Evolutionary conservation across 2,329 filamentous ascomycete species (phyloP).

Genomic region (Fusarium sp.): DNA sequence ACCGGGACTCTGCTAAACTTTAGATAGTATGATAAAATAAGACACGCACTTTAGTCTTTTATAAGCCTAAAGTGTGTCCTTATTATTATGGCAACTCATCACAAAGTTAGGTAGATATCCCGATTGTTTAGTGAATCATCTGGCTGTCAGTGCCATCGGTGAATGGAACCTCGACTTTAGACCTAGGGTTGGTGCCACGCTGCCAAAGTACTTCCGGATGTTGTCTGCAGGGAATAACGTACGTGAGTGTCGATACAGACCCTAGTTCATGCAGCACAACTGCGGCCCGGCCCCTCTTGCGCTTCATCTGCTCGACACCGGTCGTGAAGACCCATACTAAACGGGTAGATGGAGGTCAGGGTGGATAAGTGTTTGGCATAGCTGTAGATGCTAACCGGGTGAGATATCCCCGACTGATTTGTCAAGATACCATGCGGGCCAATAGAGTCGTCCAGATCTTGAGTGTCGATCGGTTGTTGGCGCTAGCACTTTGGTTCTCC

Average conservation of each 20-base stretch:
- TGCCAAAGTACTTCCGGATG: slow-evolving; percentile 16
- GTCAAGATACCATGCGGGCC: slow-evolving; percentile 19
- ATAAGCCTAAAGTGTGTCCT: no score
- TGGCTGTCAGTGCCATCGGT: slow-evolving; percentile 11
- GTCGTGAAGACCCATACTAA: slow-evolving; percentile 8
- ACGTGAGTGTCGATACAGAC: slow-evolving; percentile 8
- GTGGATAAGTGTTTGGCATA: background rate
- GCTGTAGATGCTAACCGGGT: slow-evolving; percentile 7
- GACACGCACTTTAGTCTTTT: no score
- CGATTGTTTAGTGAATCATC: no score
- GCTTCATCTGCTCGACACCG: slow-evolving; percentile 25
- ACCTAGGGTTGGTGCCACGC: slow-evolving; percentile 34
- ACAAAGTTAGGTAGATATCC: no score
- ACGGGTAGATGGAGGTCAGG: slow-evolving; percentile 13
- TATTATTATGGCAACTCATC: no score
- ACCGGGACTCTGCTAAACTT: no score
- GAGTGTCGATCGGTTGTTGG: slow-evolving; percentile 40
- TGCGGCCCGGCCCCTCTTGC: slow-evolving; percentile 34
- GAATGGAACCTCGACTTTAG: background rate
- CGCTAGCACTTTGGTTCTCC: slow-evolving; percentile 32
- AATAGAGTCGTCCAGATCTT: slow-evolving; percentile 30
- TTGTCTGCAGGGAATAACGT: slow-evolving; percentile 6
- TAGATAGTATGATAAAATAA: no score
- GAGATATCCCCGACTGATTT: slow-evolving; percentile 16
- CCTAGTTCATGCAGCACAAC: slow-evolving; percentile 33